phyloP scores from a whole-genome alignment of 208 protist species.

The Acanthamoeba culbertsoni region DNA sequence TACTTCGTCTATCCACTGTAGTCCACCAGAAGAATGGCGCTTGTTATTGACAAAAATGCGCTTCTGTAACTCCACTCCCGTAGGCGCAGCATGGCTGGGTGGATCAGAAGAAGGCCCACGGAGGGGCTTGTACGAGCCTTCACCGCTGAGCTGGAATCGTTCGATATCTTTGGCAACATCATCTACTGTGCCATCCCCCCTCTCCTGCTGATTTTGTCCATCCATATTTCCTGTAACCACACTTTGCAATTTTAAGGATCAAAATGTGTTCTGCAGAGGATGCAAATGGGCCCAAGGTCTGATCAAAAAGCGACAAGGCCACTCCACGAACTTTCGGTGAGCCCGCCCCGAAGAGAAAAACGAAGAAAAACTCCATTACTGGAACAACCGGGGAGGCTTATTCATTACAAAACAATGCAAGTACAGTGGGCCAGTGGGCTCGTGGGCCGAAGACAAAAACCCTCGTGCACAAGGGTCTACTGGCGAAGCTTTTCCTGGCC shows the following conservation, averaged over 20 bases:
- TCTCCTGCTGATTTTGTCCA: neutral
- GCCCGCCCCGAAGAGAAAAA: neutral
- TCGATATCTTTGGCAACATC: neutral
- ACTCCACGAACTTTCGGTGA: too few species aligned
- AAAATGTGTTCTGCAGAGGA: too few species aligned
- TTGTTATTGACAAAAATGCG: slow-evolving; percentile 64
- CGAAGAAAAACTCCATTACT: neutral
- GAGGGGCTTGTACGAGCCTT: neutral
- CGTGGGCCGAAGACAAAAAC: too few species aligned
- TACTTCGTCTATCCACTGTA: slow-evolving; percentile 54
- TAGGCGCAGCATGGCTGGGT: neutral
- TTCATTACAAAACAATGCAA: too few species aligned
- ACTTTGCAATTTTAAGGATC: neutral
- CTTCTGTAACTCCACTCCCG: slow-evolving; percentile 51
- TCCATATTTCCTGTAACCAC: neutral
- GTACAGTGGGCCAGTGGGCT: too few species aligned
- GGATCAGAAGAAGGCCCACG: neutral
- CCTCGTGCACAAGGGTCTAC: too few species aligned
- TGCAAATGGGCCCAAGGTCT: too few species aligned
- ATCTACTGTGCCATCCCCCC: neutral
- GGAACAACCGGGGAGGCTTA: neutral
- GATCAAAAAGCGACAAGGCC: too few species aligned
- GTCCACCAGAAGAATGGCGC: slow-evolving; percentile 58
- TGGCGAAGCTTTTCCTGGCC: neutral
- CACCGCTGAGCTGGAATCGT: neutral